Evolutionary conservation across 192 early-diverging fungal species (phyloP).

Genomic region (Neocallimastix lanati): DNA sequence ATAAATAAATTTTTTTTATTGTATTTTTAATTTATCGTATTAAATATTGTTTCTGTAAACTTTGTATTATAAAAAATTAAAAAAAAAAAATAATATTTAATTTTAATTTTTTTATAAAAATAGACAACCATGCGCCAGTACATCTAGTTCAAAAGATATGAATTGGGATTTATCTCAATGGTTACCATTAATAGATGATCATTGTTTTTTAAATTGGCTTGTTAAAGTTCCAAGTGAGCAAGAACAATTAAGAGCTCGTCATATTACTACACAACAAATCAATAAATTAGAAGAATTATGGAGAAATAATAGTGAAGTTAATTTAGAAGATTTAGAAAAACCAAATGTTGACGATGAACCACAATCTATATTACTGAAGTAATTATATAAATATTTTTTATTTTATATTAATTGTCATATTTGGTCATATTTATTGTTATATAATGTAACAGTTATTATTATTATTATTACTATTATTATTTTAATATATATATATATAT

Average conservation of each 20-base stretch:
- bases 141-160: conserved; percentile 65
- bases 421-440: too few species aligned
- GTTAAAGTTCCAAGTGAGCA: conserved; percentile 73
- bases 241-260: conserved; percentile 65
- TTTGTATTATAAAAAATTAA: too few species aligned
- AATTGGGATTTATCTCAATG: conserved; percentile 94
- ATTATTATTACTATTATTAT: too few species aligned
- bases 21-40: too few species aligned
- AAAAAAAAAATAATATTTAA: too few species aligned
- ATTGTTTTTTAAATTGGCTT: conserved; percentile 86
- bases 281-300: conserved; percentile 75
- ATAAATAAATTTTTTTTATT: too few species aligned
- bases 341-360: conserved; percentile 64
- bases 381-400: conserved; percentile 1
- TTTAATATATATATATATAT: too few species aligned
- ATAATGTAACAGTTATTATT: too few species aligned
- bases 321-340: conserved; percentile 61
- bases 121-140: conserved; percentile 82
- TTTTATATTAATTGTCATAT: too few species aligned
- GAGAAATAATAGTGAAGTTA: conserved; percentile 50
- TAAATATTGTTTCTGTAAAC: too few species aligned
- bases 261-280: conserved; percentile 69
- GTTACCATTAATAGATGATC: conserved; percentile 89
- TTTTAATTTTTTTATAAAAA: too few species aligned
- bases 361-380: conserved; percentile 59